Percentiles rank a stretch among this genome's conserved stretches.
These are phyloP conservation scores for Oryza punctata DNA, from an alignment of 176 grass and related monocot genomes.

Conservation along the genomic window DNA sequence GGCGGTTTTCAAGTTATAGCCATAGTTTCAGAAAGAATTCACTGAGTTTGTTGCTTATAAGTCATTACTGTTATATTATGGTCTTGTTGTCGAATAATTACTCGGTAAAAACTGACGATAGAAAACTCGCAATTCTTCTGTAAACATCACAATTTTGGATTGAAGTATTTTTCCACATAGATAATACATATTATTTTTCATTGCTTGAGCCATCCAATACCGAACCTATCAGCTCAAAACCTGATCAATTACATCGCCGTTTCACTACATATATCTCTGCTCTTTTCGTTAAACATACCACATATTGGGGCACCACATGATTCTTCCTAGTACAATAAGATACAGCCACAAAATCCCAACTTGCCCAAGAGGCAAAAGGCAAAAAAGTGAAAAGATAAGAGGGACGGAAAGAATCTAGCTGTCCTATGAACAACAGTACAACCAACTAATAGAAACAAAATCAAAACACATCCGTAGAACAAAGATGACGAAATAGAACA, in stretches of 20 bases:
- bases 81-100: background rate
- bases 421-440: background rate
- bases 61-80: background rate
- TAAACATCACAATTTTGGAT: background rate
- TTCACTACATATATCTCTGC: background rate
- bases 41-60: background rate
- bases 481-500: background rate
- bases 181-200: background rate
- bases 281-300: background rate
- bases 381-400: background rate
- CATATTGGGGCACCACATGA: background rate
- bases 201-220: background rate
- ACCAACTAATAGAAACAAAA: background rate
- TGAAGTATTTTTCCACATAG: background rate
- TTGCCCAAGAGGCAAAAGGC: background rate
- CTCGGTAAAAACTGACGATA: background rate
- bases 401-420: background rate
- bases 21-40: constrained; percentile 7
- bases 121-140: background rate
- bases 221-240: background rate
- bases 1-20: background rate
- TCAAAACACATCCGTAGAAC: background rate
- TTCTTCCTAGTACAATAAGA: background rate
- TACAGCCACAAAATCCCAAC: background rate
- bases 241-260: background rate